A percentile compares a stretch with the other conserved stretches of the same genome.
Conservation (phyloP, 2,329 filamentous ascomycete species). For the Fusarium protoensiforme region DNA sequence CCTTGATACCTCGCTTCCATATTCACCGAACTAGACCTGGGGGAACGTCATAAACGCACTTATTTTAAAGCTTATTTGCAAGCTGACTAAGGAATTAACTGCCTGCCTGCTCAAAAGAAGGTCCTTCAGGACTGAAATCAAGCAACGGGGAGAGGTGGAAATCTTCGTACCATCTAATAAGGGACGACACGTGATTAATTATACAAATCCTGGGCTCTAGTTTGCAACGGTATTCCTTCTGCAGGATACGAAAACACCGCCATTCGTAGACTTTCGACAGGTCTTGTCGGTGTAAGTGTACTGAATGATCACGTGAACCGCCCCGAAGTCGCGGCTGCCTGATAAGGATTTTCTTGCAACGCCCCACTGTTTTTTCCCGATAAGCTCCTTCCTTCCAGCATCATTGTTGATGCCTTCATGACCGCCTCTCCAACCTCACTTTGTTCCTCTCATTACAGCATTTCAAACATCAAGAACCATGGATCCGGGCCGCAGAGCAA, state of each 20-base stretch:
- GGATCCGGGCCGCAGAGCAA: conserved; percentile 66
- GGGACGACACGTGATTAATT: neutral
- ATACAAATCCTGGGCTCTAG: neutral
- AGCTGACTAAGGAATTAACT: neutral
- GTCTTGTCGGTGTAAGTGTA: neutral
- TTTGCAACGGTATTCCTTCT: neutral
- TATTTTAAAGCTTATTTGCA: neutral
- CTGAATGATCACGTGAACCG: neutral
- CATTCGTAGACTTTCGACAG: too few relatives aligned
- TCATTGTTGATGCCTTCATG: neutral
- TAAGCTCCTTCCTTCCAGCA: conserved; percentile 19
- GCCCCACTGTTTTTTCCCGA: conserved; percentile 27
- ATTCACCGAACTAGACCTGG: neutral
- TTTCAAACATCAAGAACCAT: conserved; percentile 49
- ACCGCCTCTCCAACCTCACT: neutral
- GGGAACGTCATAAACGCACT: neutral
- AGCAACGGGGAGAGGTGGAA: neutral
- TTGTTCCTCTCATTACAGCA: neutral
- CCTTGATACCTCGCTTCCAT: neutral
- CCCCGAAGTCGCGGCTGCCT: neutral
- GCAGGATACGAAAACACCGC: neutral
- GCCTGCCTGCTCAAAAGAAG: neutral
- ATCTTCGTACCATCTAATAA: neutral
- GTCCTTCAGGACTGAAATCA: neutral
- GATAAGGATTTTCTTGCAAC: conserved; percentile 20